These are phyloP conservation scores for Flaveria floridana DNA, from an alignment of 140 eudicot genomes.

Conservation along the genomic window DNA sequence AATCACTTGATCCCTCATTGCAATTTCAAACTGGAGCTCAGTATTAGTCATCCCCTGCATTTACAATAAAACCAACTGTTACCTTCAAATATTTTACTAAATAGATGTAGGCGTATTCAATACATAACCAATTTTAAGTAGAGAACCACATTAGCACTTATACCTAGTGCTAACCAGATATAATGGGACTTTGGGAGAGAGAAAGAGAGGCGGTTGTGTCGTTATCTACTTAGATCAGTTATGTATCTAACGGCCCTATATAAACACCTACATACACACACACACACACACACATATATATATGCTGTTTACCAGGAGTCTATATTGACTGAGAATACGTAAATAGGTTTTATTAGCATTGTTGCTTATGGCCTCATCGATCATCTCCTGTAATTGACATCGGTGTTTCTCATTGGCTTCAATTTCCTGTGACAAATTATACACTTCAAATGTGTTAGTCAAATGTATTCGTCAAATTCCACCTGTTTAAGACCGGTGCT, in stretches of 20 bases:
- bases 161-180: too few species aligned
- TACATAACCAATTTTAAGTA: background rate
- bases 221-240: background rate
- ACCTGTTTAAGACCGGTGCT: conserved; percentile 1
- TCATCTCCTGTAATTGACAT: conserved; percentile 81
- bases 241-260: too few species aligned
- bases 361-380: conserved; percentile 78
- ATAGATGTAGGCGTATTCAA: background rate
- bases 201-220: background rate
- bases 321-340: conserved; percentile 78
- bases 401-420: conserved; percentile 79
- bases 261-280: too few species aligned
- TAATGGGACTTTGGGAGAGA: background rate
- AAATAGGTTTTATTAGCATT: conserved; percentile 82
- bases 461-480: conserved; percentile 17
- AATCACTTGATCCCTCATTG: conserved; percentile 87
- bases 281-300: background rate
- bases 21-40: conserved; percentile 85
- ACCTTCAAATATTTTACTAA: background rate
- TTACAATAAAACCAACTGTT: background rate
- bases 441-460: conserved; percentile 1
- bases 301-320: conserved; percentile 67
- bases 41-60: conserved; percentile 82
- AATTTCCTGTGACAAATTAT: conserved; percentile 56
- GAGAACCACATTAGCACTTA: background rate